Evolutionary conservation across 2,329 filamentous ascomycete species (phyloP), one percentile per base, ranked within the genome.

Genomic region (Pestalotiopsis sp.): DNA sequence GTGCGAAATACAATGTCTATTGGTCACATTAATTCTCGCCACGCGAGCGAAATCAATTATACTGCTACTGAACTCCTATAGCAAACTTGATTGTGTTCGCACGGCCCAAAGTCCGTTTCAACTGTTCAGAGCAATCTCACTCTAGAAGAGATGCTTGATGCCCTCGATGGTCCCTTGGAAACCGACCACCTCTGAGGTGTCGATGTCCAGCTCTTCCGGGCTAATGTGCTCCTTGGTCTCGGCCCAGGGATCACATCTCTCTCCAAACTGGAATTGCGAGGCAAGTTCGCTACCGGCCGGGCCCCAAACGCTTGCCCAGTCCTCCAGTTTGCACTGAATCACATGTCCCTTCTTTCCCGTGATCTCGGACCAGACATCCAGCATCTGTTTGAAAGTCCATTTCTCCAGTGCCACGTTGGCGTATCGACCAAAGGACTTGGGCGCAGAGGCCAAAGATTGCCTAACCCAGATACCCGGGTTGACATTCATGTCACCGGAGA

Each of bases 381-480:
- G 69, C 70, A 75, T 73, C 27, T 76, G 36, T 41, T 68, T 59
- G 59, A 75, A 75, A 3, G 71, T 67, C 69, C 70, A 73, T 67
- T 71, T 72, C 66, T 76, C 75, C 6, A 75, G 68, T 5, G 72
- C 74, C 5, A 76, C 72, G 25, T 73, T 73, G 60, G 73, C 68
- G 57, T 73, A 74, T 56, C 71, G 73, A 2, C 72, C 73, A 56
- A 68, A 71, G 11, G 72, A 68, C 39, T 56, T 66, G 2, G 61
- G 45, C 0, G 70, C 72, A 2, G 68, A 60, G 12, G 71, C 68
- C 12, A 76, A 68, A 25, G 68, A 63, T 62, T 73, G 74, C 11
- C 71, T 68, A 9, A 73, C 72, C 73, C 75, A 75, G 57, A 77
- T 70, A 13, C 75, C 75, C 11, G 74, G 71, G 57, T 73, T 77